phyloP scores from a whole-genome alignment of 495 filamentous ascomycete species.

The Peziza echinospora region DNA sequence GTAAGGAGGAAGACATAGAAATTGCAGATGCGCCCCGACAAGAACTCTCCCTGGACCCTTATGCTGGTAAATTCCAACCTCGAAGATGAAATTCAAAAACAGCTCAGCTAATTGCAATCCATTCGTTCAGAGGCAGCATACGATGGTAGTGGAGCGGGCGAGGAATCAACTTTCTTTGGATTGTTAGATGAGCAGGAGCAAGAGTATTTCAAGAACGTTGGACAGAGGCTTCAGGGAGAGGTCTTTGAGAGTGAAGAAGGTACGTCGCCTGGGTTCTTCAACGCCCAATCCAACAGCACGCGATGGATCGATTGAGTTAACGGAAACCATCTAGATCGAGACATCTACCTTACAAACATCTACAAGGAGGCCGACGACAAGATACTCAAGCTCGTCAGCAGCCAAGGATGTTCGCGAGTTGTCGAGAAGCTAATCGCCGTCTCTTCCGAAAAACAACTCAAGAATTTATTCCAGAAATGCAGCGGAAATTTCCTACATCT shows the following conservation, averaged over 20 bases:
- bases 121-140: not conserved
- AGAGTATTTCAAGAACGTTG: constrained; percentile 78
- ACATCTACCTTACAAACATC: constrained; percentile 56
- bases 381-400: constrained; percentile 85
- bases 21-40: constrained; percentile 7
- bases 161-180: constrained; percentile 56
- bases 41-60: not conserved
- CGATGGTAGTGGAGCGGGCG: constrained; percentile 2
- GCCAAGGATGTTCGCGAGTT: constrained; percentile 79
- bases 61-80: constrained; percentile 23
- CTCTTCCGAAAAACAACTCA: constrained; percentile 60
- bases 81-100: constrained; percentile 14
- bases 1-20: constrained; percentile 24
- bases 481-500: constrained; percentile 71
- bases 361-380: constrained; percentile 72
- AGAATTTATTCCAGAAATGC: constrained; percentile 63
- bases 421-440: constrained; percentile 78
- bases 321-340: constrained; percentile 46
- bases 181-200: constrained; percentile 75
- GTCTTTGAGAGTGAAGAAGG: constrained; percentile 56
- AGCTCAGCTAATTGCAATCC: too few species aligned
- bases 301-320: not conserved
- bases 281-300: not conserved
- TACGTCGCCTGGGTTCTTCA: not conserved
- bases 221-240: constrained; percentile 71